Percentiles rank a stretch among this genome's conserved stretches.
Evolutionary conservation across 2,329 filamentous ascomycete species (phyloP).

Genomic region (Metarhizium sp.): DNA sequence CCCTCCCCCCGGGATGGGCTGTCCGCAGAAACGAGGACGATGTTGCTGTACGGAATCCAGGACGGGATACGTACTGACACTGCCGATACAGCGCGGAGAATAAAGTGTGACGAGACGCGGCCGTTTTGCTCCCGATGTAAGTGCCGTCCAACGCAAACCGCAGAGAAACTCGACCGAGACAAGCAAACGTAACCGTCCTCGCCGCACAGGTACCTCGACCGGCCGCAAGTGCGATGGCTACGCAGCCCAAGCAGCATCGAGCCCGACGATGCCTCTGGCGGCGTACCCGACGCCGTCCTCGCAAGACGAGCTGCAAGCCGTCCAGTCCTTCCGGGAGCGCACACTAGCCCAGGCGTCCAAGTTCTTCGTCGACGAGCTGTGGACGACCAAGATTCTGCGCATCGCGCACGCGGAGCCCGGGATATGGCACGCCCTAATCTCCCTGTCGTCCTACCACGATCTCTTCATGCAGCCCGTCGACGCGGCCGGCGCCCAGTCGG

Average conservation of each 20-base stretch:
- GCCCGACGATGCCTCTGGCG: not conserved
- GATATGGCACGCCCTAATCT: conserved; percentile 1
- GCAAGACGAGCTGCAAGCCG: not conserved
- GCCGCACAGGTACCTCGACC: not conserved
- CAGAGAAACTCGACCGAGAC: not conserved
- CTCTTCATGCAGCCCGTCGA: not conserved
- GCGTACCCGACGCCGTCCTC: not conserved
- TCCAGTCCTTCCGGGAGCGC: not conserved
- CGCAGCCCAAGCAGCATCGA: not conserved
- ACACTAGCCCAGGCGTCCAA: not conserved
- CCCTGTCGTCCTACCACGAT: not conserved
- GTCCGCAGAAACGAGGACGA: too few relatives aligned
- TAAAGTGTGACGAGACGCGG: not conserved
- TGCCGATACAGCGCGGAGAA: not conserved
- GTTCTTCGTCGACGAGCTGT: not conserved
- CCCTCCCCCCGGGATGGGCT: not conserved
- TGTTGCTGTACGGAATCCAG: too few relatives aligned
- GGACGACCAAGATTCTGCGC: not conserved
- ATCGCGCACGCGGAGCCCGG: not conserved
- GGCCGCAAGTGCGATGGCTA: conserved; percentile 1
- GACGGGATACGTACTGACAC: not conserved
- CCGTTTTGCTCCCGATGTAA: not conserved
- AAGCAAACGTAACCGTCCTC: not conserved
- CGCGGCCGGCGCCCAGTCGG: not conserved
- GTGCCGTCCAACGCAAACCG: not conserved